Percentiles rank a stretch among this genome's conserved stretches.
phyloP scores from a whole-genome alignment of 306 rosid species.

The Lotus japonicus region DNA sequence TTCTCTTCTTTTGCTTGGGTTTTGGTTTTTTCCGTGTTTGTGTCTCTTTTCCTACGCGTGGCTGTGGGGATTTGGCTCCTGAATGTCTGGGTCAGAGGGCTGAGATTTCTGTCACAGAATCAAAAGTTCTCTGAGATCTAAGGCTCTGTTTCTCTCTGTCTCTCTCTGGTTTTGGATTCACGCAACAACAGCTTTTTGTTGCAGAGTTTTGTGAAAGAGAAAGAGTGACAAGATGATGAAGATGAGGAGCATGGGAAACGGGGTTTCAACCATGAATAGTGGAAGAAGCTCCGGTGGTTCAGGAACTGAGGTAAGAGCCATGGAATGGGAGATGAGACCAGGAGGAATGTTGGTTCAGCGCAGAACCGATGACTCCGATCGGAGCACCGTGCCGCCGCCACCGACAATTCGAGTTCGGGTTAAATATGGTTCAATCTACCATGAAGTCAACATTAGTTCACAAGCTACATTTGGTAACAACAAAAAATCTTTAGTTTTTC shows the following conservation, averaged over 20 bases:
- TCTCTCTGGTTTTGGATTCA: background rate
- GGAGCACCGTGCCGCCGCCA: constrained; percentile 43
- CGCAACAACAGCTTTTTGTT: background rate
- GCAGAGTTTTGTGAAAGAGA: background rate
- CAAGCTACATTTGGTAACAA: constrained; percentile 77
- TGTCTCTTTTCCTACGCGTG: constrained; percentile 20
- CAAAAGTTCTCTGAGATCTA: constrained; percentile 39
- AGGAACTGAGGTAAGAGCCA: constrained; percentile 33
- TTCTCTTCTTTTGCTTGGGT: background rate
- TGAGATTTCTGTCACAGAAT: constrained; percentile 28
- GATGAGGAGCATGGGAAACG: constrained; percentile 48
- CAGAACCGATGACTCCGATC: constrained; percentile 52
- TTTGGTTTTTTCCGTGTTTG: background rate
- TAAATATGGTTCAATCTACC: constrained; percentile 60
- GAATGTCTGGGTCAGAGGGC: constrained; percentile 39
- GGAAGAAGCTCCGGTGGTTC: constrained; percentile 13
- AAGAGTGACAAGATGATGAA: constrained; percentile 52
- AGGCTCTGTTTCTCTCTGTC: no score
- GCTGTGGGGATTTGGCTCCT: constrained; percentile 28
- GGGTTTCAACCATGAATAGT: constrained; percentile 32
- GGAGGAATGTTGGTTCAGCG: constrained; percentile 95
- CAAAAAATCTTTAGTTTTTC: background rate
- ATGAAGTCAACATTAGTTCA: constrained; percentile 67
- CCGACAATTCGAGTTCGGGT: constrained; percentile 75
- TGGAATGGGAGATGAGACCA: constrained; percentile 86